Evolutionary conservation across 2,329 filamentous ascomycete species (phyloP).

Genomic region (Escovopsis sp.): DNA sequence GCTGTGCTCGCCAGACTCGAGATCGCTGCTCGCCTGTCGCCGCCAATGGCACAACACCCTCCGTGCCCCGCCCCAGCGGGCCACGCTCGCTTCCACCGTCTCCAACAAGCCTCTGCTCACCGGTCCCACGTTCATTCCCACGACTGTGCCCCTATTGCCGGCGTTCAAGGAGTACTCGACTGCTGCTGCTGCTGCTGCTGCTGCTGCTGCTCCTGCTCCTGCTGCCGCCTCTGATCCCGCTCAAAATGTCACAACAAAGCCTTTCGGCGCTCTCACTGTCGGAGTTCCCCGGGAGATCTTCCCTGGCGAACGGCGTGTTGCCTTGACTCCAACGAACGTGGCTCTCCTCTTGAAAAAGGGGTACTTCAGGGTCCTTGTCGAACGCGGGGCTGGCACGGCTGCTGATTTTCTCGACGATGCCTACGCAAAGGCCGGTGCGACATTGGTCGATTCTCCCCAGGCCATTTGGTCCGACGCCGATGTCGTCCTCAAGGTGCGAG

Average conservation of each 20-base stretch:
- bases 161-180: conserved; percentile 24
- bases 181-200: too few species aligned
- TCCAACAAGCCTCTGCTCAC: conserved; percentile 18
- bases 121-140: conserved; percentile 24
- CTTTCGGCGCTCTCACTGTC: conserved; percentile 59
- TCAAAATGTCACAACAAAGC: conserved; percentile 27
- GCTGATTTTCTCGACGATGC: conserved; percentile 66
- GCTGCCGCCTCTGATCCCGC: too few species aligned
- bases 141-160: conserved; percentile 10
- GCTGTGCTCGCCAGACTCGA: conserved; percentile 7
- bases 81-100: conserved; percentile 14
- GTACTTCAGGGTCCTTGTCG: conserved; percentile 60
- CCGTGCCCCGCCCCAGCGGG: conserved; percentile 13
- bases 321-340: conserved; percentile 73
- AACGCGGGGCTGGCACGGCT: conserved; percentile 62
- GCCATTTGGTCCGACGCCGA: conserved; percentile 61
- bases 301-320: conserved; percentile 65
- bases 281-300: conserved; percentile 70
- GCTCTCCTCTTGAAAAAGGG: conserved; percentile 73
- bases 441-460: conserved; percentile 49
- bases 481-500: conserved; percentile 72
- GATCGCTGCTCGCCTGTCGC: conserved; percentile 10
- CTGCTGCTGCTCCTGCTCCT: too few species aligned
- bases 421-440: conserved; percentile 66
- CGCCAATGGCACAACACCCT: conserved; percentile 25